Conservation (phyloP, 345 rosid species). For the Trapa bicornis region DNA sequence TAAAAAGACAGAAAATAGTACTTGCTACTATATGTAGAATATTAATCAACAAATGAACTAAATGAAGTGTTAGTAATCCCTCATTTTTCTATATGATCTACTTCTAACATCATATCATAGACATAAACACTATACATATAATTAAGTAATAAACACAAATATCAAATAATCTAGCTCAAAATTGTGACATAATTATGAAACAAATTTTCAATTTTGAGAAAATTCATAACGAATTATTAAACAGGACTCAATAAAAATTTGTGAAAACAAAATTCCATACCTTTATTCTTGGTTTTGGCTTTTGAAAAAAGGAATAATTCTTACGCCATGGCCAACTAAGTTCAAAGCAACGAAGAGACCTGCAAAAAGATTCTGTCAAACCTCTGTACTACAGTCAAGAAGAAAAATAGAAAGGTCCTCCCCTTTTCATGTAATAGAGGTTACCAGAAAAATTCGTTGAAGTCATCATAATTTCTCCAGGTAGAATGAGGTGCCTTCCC, state of each 20-base stretch:
- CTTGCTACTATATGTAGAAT: not conserved
- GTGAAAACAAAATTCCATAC: slow-evolving; percentile 22
- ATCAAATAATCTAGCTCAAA: not conserved
- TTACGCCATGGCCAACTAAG: slow-evolving; percentile 93
- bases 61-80: not conserved
- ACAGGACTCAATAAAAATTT: slow-evolving; percentile 1
- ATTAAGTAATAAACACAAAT: not conserved
- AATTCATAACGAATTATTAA: not conserved
- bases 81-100: not conserved
- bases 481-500: slow-evolving; percentile 95
- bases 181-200: not conserved
- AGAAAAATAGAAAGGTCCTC: slow-evolving; percentile 1
- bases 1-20: not conserved
- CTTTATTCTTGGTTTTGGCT: slow-evolving; percentile 62
- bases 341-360: slow-evolving; percentile 88
- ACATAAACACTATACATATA: not conserved
- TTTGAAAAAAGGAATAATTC: slow-evolving; percentile 53
- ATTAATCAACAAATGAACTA: not conserved
- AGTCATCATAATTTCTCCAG: slow-evolving; percentile 99
- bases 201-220: not conserved
- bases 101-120: not conserved
- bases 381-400: not conserved
- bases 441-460: slow-evolving; percentile 90
- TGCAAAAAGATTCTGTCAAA: slow-evolving; percentile 9
- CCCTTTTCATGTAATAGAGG: not conserved